phyloP scores from a whole-genome alignment of 306 rosid genomes.

The Cucumis sativus region DNA sequence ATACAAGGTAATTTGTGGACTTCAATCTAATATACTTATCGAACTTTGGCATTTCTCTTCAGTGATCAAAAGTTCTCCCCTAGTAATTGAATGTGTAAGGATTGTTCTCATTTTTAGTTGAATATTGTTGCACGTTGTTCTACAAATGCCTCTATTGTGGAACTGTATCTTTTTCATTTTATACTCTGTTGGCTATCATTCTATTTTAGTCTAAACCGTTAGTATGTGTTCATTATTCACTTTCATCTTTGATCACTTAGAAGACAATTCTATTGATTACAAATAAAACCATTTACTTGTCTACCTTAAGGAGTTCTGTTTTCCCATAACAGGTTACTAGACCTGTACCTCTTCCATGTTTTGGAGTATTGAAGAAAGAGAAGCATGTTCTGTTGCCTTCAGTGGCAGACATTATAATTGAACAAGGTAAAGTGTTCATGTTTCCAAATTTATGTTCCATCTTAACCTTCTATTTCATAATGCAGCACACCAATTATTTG shows the following conservation, averaged over 20 bases:
- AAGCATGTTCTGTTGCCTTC: conserved; percentile 77
- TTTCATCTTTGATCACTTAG: background rate
- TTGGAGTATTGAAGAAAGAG: conserved; percentile 75
- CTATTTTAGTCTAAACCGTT: background rate
- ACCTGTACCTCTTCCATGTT: conserved; percentile 89
- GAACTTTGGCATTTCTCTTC: background rate
- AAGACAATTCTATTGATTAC: background rate
- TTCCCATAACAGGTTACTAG: conserved; percentile 49
- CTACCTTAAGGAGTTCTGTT: conserved; percentile 6
- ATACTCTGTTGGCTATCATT: background rate
- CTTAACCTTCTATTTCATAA: background rate
- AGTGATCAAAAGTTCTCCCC: background rate
- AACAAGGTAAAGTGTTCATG: conserved; percentile 51
- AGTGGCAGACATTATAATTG: conserved; percentile 78
- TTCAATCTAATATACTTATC: background rate
- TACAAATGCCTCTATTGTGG: background rate
- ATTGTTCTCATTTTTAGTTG: background rate
- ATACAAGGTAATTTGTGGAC: conserved; percentile 37
- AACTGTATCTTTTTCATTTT: background rate
- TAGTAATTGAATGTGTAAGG: background rate
- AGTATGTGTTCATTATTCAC: background rate
- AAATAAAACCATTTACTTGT: background rate
- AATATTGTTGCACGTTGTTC: background rate
- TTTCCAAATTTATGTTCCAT: background rate
- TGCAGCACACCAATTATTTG: background rate